Evolutionary conservation across 2,329 filamentous ascomycete genomes (phyloP).

Genomic region (Alternaria conjuncta): DNA sequence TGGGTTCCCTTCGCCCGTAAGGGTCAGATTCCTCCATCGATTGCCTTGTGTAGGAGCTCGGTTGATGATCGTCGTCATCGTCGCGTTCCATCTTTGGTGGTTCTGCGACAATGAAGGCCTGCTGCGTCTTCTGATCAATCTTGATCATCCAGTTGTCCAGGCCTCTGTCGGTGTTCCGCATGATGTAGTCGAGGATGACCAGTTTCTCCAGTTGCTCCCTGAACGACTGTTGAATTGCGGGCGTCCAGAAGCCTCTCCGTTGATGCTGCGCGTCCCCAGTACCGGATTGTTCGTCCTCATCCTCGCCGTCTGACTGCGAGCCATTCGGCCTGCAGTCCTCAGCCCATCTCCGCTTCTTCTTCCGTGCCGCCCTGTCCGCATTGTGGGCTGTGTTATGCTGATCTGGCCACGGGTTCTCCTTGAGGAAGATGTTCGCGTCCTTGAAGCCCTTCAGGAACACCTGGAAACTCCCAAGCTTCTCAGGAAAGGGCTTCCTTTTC

Average conservation of each 20-base stretch:
- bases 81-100: slow-evolving; percentile 70
- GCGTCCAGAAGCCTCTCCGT: slow-evolving; percentile 80
- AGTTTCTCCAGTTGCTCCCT: slow-evolving; percentile 95
- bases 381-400: slow-evolving; percentile 75
- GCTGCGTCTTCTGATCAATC: slow-evolving; percentile 82
- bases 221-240: slow-evolving; percentile 86
- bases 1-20: slow-evolving; percentile 81
- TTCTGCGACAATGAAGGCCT: slow-evolving; percentile 85
- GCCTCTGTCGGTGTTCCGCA: slow-evolving; percentile 96
- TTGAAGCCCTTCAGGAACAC: slow-evolving; percentile 97
- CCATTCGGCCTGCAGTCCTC: slow-evolving; percentile 78
- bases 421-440: slow-evolving; percentile 92
- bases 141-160: slow-evolving; percentile 99
- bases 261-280: slow-evolving; percentile 45
- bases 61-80: slow-evolving; percentile 43
- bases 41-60: slow-evolving; percentile 64
- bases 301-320: slow-evolving; percentile 66
- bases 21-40: slow-evolving; percentile 66
- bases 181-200: slow-evolving; percentile 97
- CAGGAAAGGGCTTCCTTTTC: slow-evolving; percentile 83
- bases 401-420: slow-evolving; percentile 96
- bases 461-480: slow-evolving; percentile 95
- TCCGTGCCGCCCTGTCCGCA: slow-evolving; percentile 69
- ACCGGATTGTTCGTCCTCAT: slow-evolving; percentile 56
- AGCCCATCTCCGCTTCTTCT: slow-evolving; percentile 72